phyloP scores from a whole-genome alignment of 2,329 filamentous ascomycete species.

The Calonectria naviculata region DNA sequence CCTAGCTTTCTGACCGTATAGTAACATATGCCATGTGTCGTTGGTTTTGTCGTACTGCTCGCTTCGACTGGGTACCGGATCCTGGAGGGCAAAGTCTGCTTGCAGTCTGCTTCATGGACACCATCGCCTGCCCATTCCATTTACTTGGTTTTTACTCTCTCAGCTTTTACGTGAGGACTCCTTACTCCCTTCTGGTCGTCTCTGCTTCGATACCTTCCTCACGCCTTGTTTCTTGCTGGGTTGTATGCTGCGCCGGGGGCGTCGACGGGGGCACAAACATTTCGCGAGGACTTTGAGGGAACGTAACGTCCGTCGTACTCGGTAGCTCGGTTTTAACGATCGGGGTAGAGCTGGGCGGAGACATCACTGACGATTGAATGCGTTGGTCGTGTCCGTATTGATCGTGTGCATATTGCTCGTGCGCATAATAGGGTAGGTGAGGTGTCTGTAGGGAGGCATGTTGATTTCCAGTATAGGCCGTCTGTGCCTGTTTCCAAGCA shows the following conservation, averaged over 20 bases:
- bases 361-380: not conserved
- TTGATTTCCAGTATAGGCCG: not conserved
- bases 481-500: not conserved
- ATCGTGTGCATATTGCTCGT: not conserved
- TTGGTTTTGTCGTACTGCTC: too few relatives aligned
- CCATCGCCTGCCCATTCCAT: too few relatives aligned
- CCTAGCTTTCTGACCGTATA: too few relatives aligned
- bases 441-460: not conserved
- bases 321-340: not conserved
- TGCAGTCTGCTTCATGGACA: too few relatives aligned
- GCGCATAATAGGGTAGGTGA: not conserved
- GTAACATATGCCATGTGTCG: too few relatives aligned
- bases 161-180: not conserved
- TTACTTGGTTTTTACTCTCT: too few relatives aligned
- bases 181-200: not conserved
- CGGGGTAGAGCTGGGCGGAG: not conserved
- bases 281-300: not conserved
- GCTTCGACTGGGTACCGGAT: too few relatives aligned
- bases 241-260: not conserved
- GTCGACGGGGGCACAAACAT: not conserved
- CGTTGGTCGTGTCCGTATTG: not conserved
- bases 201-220: not conserved
- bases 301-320: not conserved
- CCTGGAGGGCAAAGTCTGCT: too few relatives aligned
- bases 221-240: not conserved